Conservation (phyloP, 1,284 basidiomycete species). For the Volvariella surrecta region DNA sequence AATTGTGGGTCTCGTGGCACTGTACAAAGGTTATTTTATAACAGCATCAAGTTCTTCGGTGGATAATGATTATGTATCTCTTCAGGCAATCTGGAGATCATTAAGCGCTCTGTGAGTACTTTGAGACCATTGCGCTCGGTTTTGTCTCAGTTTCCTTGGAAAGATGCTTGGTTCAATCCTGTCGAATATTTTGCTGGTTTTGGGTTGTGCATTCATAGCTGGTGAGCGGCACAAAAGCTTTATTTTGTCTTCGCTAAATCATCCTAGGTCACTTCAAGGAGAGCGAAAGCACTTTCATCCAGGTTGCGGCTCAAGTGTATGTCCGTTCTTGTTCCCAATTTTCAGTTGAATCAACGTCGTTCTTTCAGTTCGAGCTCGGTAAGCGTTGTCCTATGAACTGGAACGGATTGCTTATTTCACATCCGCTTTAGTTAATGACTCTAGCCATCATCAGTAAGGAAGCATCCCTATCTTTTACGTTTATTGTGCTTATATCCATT, state of each 20-base stretch:
- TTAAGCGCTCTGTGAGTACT: slow-evolving; percentile 70
- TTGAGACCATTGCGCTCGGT: neutral
- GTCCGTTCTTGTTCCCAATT: slow-evolving; percentile 21
- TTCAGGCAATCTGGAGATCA: slow-evolving; percentile 71
- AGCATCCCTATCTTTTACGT: slow-evolving; percentile 5
- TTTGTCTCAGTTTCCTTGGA: neutral
- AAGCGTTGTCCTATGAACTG: slow-evolving; percentile 16
- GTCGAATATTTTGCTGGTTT: slow-evolving; percentile 83
- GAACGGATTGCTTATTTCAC: slow-evolving; percentile 9
- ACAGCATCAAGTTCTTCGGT: neutral
- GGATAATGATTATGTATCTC: slow-evolving; percentile 7
- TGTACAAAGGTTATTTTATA: slow-evolving; percentile 54
- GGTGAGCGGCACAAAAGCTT: slow-evolving; percentile 25
- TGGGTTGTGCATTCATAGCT: slow-evolving; percentile 84
- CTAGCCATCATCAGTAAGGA: slow-evolving; percentile 77
- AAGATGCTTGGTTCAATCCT: slow-evolving; percentile 80
- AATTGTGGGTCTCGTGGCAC: slow-evolving; percentile 81
- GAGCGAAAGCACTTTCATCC: slow-evolving; percentile 68
- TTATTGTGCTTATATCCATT: slow-evolving; percentile 8
- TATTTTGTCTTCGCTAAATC: neutral
- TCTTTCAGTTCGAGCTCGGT: slow-evolving; percentile 51
- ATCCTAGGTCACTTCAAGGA: slow-evolving; percentile 53
- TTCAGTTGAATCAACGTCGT: slow-evolving; percentile 5
- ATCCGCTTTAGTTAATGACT: slow-evolving; percentile 63
- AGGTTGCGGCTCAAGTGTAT: slow-evolving; percentile 81